These are phyloP conservation scores for Thuja plicata DNA, from an alignment of 83 land plant genomes.

Conservation along the genomic window DNA sequence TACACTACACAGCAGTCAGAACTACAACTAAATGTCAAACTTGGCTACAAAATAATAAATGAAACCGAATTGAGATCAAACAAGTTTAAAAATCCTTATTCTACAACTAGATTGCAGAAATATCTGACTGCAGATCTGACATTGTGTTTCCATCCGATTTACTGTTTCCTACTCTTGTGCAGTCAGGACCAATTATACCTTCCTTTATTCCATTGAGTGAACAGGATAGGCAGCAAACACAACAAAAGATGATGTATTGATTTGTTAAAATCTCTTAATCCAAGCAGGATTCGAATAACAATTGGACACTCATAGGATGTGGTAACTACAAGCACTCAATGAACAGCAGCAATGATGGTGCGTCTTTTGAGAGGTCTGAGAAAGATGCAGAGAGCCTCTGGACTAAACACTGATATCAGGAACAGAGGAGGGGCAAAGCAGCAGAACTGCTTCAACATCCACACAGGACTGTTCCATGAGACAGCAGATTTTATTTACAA, in stretches of 20 bases:
- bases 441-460: neutral
- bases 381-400: neutral
- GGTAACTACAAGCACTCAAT: neutral
- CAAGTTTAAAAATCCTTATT: neutral
- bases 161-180: neutral
- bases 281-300: neutral
- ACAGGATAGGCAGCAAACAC: neutral
- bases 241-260: neutral
- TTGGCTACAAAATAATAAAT: neutral
- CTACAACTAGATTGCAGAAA: neutral
- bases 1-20: neutral
- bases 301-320: neutral
- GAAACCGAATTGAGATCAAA: neutral
- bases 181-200: neutral
- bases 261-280: neutral
- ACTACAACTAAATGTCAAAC: neutral
- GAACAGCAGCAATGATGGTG: neutral
- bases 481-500: neutral
- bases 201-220: neutral
- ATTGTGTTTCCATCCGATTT: neutral
- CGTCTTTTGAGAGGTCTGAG: neutral
- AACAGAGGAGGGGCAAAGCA: neutral
- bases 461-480: neutral
- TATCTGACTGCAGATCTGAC: neutral
- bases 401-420: neutral